Conservation (phyloP, 2,329 filamentous ascomycete species). For the Colletotrichum brevisporum region DNA sequence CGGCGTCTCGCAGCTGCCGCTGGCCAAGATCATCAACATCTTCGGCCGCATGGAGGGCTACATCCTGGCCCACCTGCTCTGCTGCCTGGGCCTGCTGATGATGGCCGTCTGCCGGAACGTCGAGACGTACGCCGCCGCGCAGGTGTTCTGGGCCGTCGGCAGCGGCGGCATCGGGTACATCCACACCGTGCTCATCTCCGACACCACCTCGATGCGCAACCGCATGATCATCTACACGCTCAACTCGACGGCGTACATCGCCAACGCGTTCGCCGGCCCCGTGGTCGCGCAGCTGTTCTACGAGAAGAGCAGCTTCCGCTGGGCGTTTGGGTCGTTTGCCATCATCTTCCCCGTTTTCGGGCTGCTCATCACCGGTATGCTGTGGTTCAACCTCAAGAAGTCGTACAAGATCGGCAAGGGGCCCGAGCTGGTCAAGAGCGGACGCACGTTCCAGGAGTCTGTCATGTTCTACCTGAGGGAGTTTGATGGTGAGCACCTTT, state of each 20-base stretch:
- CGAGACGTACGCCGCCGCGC: slow-evolving; percentile 56
- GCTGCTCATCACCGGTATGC: slow-evolving; percentile 30
- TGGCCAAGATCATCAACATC: slow-evolving; percentile 57
- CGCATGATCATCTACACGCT: slow-evolving; percentile 51
- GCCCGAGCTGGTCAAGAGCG: slow-evolving; percentile 43
- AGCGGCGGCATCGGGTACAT: slow-evolving; percentile 47
- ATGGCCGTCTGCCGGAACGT: slow-evolving; percentile 69
- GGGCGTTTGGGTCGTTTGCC: slow-evolving; percentile 68
- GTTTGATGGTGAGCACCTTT: slow-evolving; percentile 46
- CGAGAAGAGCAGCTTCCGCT: slow-evolving; percentile 46
- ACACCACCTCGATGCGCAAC: slow-evolving; percentile 49
- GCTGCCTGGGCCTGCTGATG: slow-evolving; percentile 59
- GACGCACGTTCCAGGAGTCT: slow-evolving; percentile 41
- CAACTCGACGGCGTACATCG: slow-evolving; percentile 52
- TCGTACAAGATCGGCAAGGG: slow-evolving; percentile 39
- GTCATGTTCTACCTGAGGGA: slow-evolving; percentile 41
- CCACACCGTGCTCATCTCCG: slow-evolving; percentile 50
- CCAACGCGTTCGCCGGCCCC: slow-evolving; percentile 51
- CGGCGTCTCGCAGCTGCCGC: slow-evolving; percentile 47
- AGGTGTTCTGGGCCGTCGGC: slow-evolving; percentile 73
- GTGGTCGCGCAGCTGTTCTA: slow-evolving; percentile 45
- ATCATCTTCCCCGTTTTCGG: slow-evolving; percentile 64
- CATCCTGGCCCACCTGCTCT: slow-evolving; percentile 52
- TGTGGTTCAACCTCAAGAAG: slow-evolving; percentile 40
- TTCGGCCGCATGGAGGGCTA: slow-evolving; percentile 56